Evolutionary conservation across 345 rosid genomes (phyloP), one percentile per base, ranked within the genome.

Genomic region (Melastoma malabathricum): DNA sequence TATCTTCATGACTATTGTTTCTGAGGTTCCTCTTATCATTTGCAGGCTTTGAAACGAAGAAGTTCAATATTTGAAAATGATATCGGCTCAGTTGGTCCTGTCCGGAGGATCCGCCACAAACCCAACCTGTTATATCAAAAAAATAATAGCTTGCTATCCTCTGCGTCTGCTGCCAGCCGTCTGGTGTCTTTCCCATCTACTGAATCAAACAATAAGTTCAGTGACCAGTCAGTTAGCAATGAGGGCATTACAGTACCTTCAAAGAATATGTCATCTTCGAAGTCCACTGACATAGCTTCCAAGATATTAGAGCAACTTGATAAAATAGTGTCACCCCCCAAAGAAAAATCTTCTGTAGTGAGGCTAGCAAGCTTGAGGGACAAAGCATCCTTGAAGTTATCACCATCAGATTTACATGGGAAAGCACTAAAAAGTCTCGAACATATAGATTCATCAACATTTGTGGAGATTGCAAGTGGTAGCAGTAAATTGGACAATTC

Each of bases 41-140:
- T 68, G 69, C 71, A 93, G 99, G 70, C 69, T 64, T 68, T 76
- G 50, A 88, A 93, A 62, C 77, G 92, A 48, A 67, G 90, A 71
- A 82, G 81, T 66, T 79, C 90, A 25, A 82, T 76, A 41, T 70
- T 93, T 29, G 92, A 93, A 51, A 75, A 64, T 78, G 94, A 75
- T 68, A 71, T 83, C 5, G 84, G 89, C 46, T 75, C 92, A 61
- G 69, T 72, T 57, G 95, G 94, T 46, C 84, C 97, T 59, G 72
- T 88, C 56, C 90, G 97, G 29, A 82, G 97, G 66, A 83, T 83
- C 60, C 88, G 97, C 41, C 95, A 87, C 61, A 92, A 92, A 55
- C 74, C 93, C 34, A 82, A 73, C 60, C 72, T 82, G 58, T 63
- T 72, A n/a, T 65, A 75, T 65, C 62, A 66, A 22, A 73, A 60